Base-by-base conservation (phyloP, 495 filamentous ascomycete species). In the Daldinia concentrica region DNA sequence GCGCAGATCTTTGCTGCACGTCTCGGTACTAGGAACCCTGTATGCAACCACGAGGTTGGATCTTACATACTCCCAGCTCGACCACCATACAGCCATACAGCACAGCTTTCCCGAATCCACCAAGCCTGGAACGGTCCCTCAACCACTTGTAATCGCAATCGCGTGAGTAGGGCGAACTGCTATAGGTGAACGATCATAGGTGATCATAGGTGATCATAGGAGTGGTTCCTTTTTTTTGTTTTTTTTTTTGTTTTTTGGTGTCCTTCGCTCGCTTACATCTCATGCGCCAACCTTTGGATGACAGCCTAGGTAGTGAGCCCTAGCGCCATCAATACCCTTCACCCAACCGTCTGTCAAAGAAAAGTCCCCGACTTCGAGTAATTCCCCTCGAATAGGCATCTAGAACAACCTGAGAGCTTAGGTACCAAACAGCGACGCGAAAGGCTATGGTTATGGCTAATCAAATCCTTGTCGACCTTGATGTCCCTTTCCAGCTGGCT, bases 11-110 rank as follows among this genome's bases (percentile, higher is more conserved):
- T 48, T 60, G 48, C 66, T 73, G 71, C 71, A 73, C 62, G 71
- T 73, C 71, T 73, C 71, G 71, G 71, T 73, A 73, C 71, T 69
- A 66, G 52, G 45, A 66, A 69, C 66, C 62, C 62, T 73, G 71
- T 55, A 73, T 54, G 30, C 36, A 32, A 29, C 65, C 70, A 66
- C 62, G 71, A 73, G 66, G 66, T 73, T 30, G 59, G 66, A 72
- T 73, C 66, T 63, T 66, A 69, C 66, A 48, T 48, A 29, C 57
- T 50, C 60, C 64, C 36, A 72, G 54, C 50, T 54, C 37, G 48
- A 61, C 57, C 50, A 54, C 26, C 26, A 9, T 12, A n/a, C 45
- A 50, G 17, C 45, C 32, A 55, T 43, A 55, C 58, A 68, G 50
- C 56, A 59, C 41, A 61, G 32, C 60, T 64, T 39, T 61, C 61